Base-by-base conservation (phyloP, 768 basidiomycete genomes). In the Trametes punicea region DNA sequence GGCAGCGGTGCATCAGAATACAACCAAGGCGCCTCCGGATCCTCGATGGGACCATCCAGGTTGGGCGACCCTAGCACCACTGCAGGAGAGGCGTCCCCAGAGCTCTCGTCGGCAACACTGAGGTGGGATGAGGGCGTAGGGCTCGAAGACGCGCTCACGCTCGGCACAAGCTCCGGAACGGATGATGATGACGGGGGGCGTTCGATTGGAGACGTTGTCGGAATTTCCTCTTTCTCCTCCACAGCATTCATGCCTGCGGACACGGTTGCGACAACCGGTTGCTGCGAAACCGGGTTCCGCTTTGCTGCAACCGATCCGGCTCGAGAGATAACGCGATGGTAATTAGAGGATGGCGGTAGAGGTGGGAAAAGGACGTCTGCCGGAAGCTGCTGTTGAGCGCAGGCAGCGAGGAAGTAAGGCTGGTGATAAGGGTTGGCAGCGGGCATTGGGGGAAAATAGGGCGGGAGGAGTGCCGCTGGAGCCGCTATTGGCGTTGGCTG, bases 361-460 rank as follows among this genome's bases (percentile, higher is more conserved):
- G 87, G 85, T 46, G 88, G 88, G 68, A 90, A 90, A 30, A 90
- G 81, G 27, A 88, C 75, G 29, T 87, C 88, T 7, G 83, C 76
- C 5, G 84, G 77, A 4, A 77, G 64, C 49, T 80, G 78, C 15
- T 75, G 74, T 55, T 76, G 75, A 10, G 73, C 65, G 40, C 80
- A 55, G 55, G 82, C 84, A 34, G 77, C 80, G 47, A 82, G 81
- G 65, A 88, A 88, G 67, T 90, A 90, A 0, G 87, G 82, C 62
- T 90, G 88, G 60, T 87, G 86, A 56, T 88, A 84, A 18, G 79
- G 74, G 10, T 81, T 82, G n/a, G 67, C 41, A 15, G 61, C 64
- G 2, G 44, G 10, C 15, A 66, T 55, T 0, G 57, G 65, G 2
- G 68, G 63, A 47, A 70, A 70, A 59, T 64, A 64, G 1, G 69